Percentiles rank a stretch among this genome's conserved stretches.
Evolutionary conservation across 148 eudicot species (phyloP).

Genomic region (Fagopyrum esculentum): DNA sequence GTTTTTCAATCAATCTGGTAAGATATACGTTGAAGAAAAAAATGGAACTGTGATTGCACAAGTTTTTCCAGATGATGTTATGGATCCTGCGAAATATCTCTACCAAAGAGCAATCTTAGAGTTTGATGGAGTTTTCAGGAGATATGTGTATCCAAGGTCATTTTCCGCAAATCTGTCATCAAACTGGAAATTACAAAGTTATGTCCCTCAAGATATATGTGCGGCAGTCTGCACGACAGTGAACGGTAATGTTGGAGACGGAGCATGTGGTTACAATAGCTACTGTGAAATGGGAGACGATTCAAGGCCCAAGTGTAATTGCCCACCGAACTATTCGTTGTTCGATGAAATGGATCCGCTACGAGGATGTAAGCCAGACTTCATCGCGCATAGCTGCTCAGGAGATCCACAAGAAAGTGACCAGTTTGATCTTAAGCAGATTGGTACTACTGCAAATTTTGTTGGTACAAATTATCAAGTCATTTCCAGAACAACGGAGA

Average conservation of each 20-base stretch:
- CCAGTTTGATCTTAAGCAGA: conserved; percentile 15
- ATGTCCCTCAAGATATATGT: conserved; percentile 52
- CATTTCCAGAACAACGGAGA: conserved; percentile 10
- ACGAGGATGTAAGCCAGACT: conserved; percentile 36
- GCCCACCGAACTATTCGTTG: conserved; percentile 34
- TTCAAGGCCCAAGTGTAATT: conserved; percentile 35
- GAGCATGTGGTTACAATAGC: conserved; percentile 55
- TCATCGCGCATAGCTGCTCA: conserved; percentile 18
- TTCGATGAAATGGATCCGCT: conserved; percentile 31
- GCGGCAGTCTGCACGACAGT: no score
- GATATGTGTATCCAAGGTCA: conserved; percentile 9
- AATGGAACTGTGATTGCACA: background rate
- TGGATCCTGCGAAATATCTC: background rate
- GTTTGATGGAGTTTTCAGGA: background rate
- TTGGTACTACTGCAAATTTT: conserved; percentile 25
- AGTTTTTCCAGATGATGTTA: background rate
- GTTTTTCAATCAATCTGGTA: conserved; percentile 19
- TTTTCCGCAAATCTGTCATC: background rate
- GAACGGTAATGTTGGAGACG: conserved; percentile 18
- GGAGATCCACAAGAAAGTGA: background rate
- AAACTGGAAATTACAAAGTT: conserved; percentile 22
- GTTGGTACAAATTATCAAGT: conserved; percentile 20
- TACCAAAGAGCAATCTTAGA: background rate
- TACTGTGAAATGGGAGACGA: conserved; percentile 27
- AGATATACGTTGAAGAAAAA: background rate